Evolutionary conservation across 179 eudicot genomes (phyloP), one percentile per base, ranked within the genome.

Genomic region (Silene noctiflora): DNA sequence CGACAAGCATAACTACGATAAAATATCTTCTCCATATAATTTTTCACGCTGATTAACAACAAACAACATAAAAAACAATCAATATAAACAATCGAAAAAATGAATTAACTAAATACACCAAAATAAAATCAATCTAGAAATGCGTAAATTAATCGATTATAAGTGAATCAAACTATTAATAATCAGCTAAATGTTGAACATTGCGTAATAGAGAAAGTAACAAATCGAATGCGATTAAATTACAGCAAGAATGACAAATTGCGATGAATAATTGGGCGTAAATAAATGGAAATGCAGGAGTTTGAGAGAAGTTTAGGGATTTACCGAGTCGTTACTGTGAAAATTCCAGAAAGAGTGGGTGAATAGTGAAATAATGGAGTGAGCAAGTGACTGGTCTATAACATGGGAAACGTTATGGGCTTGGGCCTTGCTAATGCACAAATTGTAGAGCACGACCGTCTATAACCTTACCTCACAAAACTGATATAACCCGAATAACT

Each of bases 331-430:
- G 6, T 64, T 29, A 16, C 39, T 64, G 68, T 14, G 46, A 31
- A 31, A 31, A 16, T 67, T 66, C 12, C 22, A 35, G 33, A 55
- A 39, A 65, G 58, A 67, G 70, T 63, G 70, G 64, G 59, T 44
- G 13, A 44, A 44, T 44, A 44, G 51, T 44, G 51, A 44, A 44
- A 9, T n/a, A 10, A 44, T 44, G 51, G 51, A 44, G 51, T 44
- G 51, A 44, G 51, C 1, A 1, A 10, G 51, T 8, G 48, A 35
- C 42, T 35, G 6, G 42, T 31, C 35, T 0, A 0, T 42, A 42
- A 42, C 12, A 42, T 5, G 5, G 11, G 48, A 42, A 42, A 42
- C 2, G n/a, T 42, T 12, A 42, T 42, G 48, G 48, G 48, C 48
- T 42, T 35, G 42, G 42, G 42, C 42, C 9, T 42, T 42, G 42